These are phyloP conservation scores for Pythium phragmitis DNA, from an alignment of 352 stramenopile species.

Conservation along the genomic window DNA sequence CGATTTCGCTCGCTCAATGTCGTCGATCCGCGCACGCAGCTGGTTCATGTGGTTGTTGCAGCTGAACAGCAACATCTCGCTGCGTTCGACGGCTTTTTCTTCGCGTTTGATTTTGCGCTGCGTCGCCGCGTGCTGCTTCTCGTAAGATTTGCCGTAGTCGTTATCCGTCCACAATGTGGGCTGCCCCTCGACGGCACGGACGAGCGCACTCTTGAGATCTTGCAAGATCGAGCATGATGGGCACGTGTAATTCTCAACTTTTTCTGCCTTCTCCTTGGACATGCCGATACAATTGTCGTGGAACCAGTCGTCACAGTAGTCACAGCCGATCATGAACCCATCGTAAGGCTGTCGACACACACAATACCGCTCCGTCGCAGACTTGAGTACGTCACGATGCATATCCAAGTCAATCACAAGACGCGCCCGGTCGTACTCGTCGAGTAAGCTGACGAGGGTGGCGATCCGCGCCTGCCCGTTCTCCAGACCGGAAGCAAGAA, in stretches of 20 bases:
- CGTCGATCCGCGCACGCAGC: constrained; percentile 64
- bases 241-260: constrained; percentile 95
- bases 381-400: constrained; percentile 88
- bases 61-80: constrained; percentile 72
- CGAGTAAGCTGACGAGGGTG: constrained; percentile 61
- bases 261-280: constrained; percentile 92
- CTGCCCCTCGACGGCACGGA: constrained; percentile 50
- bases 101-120: constrained; percentile 82
- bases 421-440: constrained; percentile 77
- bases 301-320: constrained; percentile 89
- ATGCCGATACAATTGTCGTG: constrained; percentile 89
- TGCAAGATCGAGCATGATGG: constrained; percentile 92
- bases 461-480: constrained; percentile 75
- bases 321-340: constrained; percentile 88
- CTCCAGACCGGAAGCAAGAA: constrained; percentile 76
- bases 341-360: constrained; percentile 91
- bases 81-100: constrained; percentile 81
- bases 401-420: constrained; percentile 86
- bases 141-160: constrained; percentile 81
- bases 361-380: constrained; percentile 90
- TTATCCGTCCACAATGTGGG: constrained; percentile 79
- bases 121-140: constrained; percentile 76
- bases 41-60: constrained; percentile 84
- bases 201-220: constrained; percentile 71
- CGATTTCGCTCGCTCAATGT: constrained; percentile 64